Conservation (phyloP, 139 green algal species). For the Spirogloea muscicola region DNA sequence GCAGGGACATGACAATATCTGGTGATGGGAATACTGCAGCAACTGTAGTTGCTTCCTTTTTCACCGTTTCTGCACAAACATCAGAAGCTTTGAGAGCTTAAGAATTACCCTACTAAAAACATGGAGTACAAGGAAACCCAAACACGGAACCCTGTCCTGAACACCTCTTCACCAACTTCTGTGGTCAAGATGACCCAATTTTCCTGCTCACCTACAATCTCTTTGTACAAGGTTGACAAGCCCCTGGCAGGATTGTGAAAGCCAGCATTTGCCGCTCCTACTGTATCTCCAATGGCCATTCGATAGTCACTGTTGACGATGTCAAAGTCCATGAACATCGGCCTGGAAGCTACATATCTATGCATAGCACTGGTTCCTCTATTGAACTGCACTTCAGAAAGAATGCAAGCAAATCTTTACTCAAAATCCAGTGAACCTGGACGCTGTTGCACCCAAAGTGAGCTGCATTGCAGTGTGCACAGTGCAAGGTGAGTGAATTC, state of each 20-base stretch:
- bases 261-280: background rate
- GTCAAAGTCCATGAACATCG: constrained; percentile 42
- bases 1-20: constrained; percentile 33
- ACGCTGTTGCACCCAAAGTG: background rate
- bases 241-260: constrained; percentile 7
- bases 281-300: constrained; percentile 4
- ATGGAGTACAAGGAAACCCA: background rate
- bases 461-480: background rate
- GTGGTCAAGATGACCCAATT: background rate
- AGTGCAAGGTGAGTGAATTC: background rate
- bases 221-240: constrained; percentile 7
- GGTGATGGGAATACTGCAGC: constrained; percentile 28
- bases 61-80: constrained; percentile 29
- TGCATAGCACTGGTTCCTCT: constrained; percentile 29
- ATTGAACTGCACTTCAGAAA: constrained; percentile 24
- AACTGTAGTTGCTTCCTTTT: constrained; percentile 23
- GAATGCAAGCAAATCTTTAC: background rate
- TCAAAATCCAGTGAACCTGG: background rate
- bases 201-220: constrained; percentile 9
- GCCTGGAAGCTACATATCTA: constrained; percentile 33
- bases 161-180: background rate
- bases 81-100: background rate
- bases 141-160: background rate
- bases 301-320: constrained; percentile 10
- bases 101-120: background rate